A percentile compares a stretch with the other conserved stretches of the same genome.
phyloP scores from a whole-genome alignment of 2,329 filamentous ascomycete genomes.

The Talaromyces sp. region DNA sequence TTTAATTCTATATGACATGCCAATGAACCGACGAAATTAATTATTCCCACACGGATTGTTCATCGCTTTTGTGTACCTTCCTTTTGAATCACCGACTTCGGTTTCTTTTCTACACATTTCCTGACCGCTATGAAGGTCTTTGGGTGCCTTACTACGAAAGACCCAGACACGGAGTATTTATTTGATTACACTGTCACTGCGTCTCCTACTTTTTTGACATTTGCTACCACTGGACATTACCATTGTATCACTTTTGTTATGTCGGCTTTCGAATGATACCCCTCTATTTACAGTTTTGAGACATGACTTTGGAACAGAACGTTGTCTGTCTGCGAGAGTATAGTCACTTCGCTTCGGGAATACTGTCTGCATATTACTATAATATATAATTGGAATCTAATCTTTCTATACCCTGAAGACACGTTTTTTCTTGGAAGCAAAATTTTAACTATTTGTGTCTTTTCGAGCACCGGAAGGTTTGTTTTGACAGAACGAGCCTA shows the following conservation, averaged over 20 bases:
- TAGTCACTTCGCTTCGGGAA: neutral
- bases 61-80: neutral
- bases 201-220: neutral
- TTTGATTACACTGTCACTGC: neutral
- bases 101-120: neutral
- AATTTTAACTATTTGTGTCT: neutral
- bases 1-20: neutral
- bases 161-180: neutral
- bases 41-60: neutral
- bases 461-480: neutral
- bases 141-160: neutral
- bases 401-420: neutral
- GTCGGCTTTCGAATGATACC: slow-evolving; percentile 10
- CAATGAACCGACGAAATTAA: neutral
- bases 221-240: neutral
- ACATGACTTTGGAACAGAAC: neutral
- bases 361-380: neutral
- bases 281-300: neutral
- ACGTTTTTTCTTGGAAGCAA: neutral
- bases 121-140: neutral
- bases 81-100: neutral
- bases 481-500: neutral
- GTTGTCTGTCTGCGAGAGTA: neutral
- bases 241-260: neutral
- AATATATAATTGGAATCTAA: neutral